These are phyloP conservation scores for Akanthomyces uredinophilus DNA, from an alignment of 2,329 filamentous ascomycete species.

Conservation along the genomic window DNA sequence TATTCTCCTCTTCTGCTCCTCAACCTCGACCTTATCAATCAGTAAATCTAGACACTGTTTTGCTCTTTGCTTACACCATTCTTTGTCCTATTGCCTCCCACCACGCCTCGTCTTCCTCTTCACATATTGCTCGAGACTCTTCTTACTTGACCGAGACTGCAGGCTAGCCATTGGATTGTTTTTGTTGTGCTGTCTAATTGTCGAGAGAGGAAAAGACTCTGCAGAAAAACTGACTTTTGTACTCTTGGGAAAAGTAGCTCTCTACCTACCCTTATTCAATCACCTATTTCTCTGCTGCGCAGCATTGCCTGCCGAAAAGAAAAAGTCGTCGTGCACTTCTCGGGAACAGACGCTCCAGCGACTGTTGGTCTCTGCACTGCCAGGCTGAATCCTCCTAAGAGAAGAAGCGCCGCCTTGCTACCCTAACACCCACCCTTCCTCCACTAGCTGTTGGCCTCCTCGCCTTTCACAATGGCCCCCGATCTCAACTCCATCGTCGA, in stretches of 20 bases:
- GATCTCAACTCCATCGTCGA: conserved; percentile 68
- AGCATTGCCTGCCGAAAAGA: conserved; percentile 13
- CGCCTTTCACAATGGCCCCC: conserved; percentile 52
- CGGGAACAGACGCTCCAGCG: not conserved
- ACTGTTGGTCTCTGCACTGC: not conserved
- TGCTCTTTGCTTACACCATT: not conserved
- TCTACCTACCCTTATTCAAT: conserved; percentile 21
- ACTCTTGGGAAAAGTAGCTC: conserved; percentile 17
- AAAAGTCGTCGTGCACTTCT: conserved; percentile 5
- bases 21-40: not conserved
- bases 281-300: conserved; percentile 17
- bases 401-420: not conserved
- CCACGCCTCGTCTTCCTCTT: not conserved
- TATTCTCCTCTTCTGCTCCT: not conserved
- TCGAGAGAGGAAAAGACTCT: not conserved
- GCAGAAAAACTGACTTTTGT: conserved; percentile 1
- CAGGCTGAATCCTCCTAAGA: not conserved
- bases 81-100: not conserved
- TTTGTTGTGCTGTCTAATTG: conserved; percentile 1
- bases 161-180: not conserved
- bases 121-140: not conserved
- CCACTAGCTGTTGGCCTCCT: not conserved
- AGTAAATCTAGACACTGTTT: not conserved
- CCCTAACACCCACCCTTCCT: conserved; percentile 4
- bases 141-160: not conserved